Base-by-base conservation (phyloP, 2,329 filamentous ascomycete species). In the Stagonosporopsis cucurbitacearum region DNA sequence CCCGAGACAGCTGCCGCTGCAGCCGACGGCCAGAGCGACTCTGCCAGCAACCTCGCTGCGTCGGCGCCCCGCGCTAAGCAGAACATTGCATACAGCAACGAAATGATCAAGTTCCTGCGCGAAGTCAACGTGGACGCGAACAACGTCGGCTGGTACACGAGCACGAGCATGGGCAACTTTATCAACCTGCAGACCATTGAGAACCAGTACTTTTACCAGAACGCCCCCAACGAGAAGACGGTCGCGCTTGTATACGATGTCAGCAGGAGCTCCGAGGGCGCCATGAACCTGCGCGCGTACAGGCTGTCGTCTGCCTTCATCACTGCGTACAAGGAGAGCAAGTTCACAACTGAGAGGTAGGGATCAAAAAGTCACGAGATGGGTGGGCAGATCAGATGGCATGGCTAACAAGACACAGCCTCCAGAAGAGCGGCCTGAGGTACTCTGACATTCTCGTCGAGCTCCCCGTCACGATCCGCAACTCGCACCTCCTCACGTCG, bases 61-160 rank as follows among this genome's bases (percentile, higher is more conserved):
- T 90, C 92, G 13, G 95, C 95, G 42, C 95, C 95, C 64, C 89
- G 95, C 66, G 90, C 93, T 64, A 98, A 98, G 83, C 86, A 90
- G 71, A 97, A 96, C 78, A 84, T 88, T 20, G 80, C 83, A 67
- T 98, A 99, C 80, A 91, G 96, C 81, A 88, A 87, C 65, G 95
- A 99, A 79, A 98, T 98, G 94, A 94, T 99, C 78, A 90, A 92
- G 73, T 92, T 95, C 78, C 82, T 98, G 62, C 90, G 94, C 77
- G 95, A 98, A 80, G 95, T 99, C 72, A 99, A 98, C 77, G 91
- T 98, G 57, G 95, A 99, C 77, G 95, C 95, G 65, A 96, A 98
- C 83, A 96, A 92, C 72, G 92, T 96, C 58, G 95, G 95, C 71
- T 99, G 93, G 93, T 99, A 99, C 82, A 97, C 92, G 57, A 97